Evolutionary conservation across 1,139 yeast species (phyloP).

Genomic region (Citeromyces hawaiiensis): DNA sequence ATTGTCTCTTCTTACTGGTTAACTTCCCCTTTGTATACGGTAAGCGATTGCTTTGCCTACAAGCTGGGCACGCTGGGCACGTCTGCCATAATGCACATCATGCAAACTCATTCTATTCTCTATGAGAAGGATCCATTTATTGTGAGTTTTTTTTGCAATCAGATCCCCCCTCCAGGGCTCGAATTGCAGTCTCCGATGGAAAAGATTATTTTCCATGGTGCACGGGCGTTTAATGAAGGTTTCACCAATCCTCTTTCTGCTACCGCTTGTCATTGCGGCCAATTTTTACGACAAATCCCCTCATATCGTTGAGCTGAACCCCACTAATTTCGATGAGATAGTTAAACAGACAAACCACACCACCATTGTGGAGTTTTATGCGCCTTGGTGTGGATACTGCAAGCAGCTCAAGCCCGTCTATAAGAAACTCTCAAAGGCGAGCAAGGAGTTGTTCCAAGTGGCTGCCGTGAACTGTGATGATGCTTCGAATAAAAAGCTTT

Average conservation of each 20-base stretch:
- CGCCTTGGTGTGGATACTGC: constrained; percentile 95
- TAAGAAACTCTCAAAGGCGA: constrained; percentile 46
- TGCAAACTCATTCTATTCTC: too few species aligned
- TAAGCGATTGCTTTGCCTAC: too few species aligned
- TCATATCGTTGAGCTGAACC: constrained; percentile 41
- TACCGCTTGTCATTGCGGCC: constrained; percentile 19
- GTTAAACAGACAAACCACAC: constrained; percentile 64
- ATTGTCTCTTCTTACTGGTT: too few species aligned
- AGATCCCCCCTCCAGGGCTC: neutral
- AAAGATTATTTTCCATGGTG: constrained; percentile 2
- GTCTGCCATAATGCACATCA: too few species aligned
- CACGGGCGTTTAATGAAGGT: constrained; percentile 3
- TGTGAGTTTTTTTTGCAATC: too few species aligned
- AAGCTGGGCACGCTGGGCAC: too few species aligned
- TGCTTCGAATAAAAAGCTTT: constrained; percentile 49
- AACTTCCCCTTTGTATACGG: too few species aligned
- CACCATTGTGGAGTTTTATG: constrained; percentile 81
- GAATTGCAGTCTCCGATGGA: constrained; percentile 1
- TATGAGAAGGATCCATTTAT: too few species aligned
- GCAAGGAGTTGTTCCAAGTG: constrained; percentile 52
- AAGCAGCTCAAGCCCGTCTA: constrained; percentile 42
- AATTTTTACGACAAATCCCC: constrained; percentile 19
- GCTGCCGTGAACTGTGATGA: constrained; percentile 85
- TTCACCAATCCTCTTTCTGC: constrained; percentile 7
- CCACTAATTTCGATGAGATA: constrained; percentile 47